phyloP scores from a whole-genome alignment of 345 rosid genomes.

The Brassica juncea region DNA sequence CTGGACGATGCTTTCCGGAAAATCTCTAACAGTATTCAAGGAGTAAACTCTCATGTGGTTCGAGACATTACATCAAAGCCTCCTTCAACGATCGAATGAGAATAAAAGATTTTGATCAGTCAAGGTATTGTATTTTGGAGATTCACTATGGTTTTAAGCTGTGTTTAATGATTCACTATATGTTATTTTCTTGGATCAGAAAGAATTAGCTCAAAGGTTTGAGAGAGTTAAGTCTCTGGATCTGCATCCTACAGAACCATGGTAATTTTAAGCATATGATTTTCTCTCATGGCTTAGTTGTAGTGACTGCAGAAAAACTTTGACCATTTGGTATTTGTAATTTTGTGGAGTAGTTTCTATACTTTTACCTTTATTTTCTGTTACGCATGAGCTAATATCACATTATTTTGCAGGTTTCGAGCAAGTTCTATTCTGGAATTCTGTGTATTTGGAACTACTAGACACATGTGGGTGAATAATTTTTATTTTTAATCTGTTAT shows the following conservation, averaged over 20 bases:
- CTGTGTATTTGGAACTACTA: too few species aligned
- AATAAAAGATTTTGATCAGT: conserved; percentile 39
- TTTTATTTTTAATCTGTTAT: background rate
- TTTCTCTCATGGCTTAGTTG: background rate
- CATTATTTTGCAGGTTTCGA: too few species aligned
- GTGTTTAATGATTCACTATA: background rate
- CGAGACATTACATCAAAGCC: conserved; percentile 99
- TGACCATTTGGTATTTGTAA: background rate
- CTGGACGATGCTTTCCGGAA: too few species aligned
- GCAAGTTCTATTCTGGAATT: too few species aligned
- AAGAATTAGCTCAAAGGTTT: conserved; percentile 52
- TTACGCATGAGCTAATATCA: background rate
- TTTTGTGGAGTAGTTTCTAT: background rate
- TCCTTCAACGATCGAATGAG: conserved; percentile 98
- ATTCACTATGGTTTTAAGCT: background rate
- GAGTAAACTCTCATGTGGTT: conserved; percentile 84
- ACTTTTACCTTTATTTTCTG: background rate
- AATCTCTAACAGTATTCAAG: conserved; percentile 90
- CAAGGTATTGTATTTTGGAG: background rate
- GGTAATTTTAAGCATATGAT: background rate
- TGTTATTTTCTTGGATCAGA: conserved; percentile 46
- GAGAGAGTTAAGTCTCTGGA: conserved; percentile 71
- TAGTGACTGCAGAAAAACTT: background rate
- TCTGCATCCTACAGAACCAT: conserved; percentile 42
- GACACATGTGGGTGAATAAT: background rate